Base-by-base conservation (phyloP, 2,329 filamentous ascomycete species). In the Alternaria burnsii region DNA sequence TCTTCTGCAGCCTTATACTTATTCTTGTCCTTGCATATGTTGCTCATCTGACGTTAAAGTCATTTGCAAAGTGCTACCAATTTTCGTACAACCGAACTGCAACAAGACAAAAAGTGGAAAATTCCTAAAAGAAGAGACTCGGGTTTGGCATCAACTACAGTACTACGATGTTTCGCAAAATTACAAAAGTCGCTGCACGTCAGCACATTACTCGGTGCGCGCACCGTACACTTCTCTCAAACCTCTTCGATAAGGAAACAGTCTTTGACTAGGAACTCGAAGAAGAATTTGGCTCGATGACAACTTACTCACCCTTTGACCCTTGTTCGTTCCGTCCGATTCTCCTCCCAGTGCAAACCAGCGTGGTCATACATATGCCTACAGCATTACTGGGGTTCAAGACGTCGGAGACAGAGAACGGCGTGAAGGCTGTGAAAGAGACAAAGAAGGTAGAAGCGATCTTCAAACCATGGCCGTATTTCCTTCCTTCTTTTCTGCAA, bases 381-480 rank as follows among this genome's bases (percentile, higher is more conserved):
- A 24, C 46, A 24, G 8, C 22, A 14, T 36, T 36, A n/a, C 24
- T 18, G 9, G 30, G 5, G 12, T 36, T 20, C 18, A 50, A 30
- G 14, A n/a, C 14, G 9, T 30, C 14, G 11, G 32, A 36, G 5
- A 36, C 12, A 11, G 11, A 22, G 9, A 22, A 14, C n/a, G 32
- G 4, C 18, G 18, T 16, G 18, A 18, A 48, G 18, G 32, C 14
- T 9, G 22, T 10, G 18, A 48, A n/a, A 8, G 18, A 24, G 18
- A 28, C 18, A 18, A 22, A 22, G n/a, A 22, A 48, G 18, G 28
- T 10, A 20, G 30, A 24, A 24, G 46, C 22, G 22, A 8, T 9
- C 8, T 50, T 24, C n/a, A 58, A 48, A 34, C 55, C 59, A 3
- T 65, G 62, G 65, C 63, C 56, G n/a, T 67, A 60, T 52, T 52